Evolutionary conservation across 2,329 filamentous ascomycete species (phyloP).

Genomic region (Amylocarpus encephaloides): DNA sequence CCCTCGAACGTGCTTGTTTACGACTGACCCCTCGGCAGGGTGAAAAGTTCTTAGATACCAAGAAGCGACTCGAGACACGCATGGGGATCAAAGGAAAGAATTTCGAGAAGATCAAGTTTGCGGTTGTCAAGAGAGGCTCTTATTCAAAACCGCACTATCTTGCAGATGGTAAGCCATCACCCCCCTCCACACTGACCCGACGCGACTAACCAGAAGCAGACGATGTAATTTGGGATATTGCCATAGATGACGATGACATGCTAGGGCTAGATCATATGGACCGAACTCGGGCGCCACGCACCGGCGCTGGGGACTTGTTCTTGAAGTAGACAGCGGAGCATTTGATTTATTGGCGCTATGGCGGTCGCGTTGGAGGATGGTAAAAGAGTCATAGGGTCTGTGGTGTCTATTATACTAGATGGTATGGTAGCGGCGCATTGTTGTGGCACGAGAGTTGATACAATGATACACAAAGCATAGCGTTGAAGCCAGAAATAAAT

Average conservation of each 20-base stretch:
- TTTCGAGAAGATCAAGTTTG: slow-evolving; percentile 98
- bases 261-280: slow-evolving; percentile 62
- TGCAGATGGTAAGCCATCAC: slow-evolving; percentile 65
- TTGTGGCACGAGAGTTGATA: neutral
- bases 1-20: no score
- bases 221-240: slow-evolving; percentile 50
- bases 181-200: neutral
- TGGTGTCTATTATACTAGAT: neutral
- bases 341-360: slow-evolving; percentile 15
- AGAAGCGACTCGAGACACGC: slow-evolving; percentile 85
- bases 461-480: slow-evolving; percentile 4
- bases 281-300: slow-evolving; percentile 50
- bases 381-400: slow-evolving; percentile 13
- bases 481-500: neutral
- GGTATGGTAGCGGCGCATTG: neutral
- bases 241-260: slow-evolving; percentile 50
- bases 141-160: slow-evolving; percentile 79
- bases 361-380: slow-evolving; percentile 9
- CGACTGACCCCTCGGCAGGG: slow-evolving; percentile 42
- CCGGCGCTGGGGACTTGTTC: slow-evolving; percentile 58
- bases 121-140: slow-evolving; percentile 61
- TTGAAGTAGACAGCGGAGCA: slow-evolving; percentile 35
- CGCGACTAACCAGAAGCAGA: slow-evolving; percentile 37
- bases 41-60: slow-evolving; percentile 85
- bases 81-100: slow-evolving; percentile 96